Evolutionary conservation across 225 moss, liverwort and hornwort species (phyloP).

Genomic region (Pseudisothecium myosuroides): DNA sequence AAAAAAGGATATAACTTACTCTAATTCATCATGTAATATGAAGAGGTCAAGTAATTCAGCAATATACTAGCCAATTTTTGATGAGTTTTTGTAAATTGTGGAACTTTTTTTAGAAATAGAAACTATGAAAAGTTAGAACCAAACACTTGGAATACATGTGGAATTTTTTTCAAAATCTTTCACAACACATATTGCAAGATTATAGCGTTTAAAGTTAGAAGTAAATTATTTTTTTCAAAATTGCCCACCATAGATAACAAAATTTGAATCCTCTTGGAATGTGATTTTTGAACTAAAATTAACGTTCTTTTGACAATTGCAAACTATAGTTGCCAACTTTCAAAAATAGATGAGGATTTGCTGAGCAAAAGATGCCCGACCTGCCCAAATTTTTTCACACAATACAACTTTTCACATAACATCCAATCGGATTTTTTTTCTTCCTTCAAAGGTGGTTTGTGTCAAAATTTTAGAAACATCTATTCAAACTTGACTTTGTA

Average conservation of each 20-base stretch:
- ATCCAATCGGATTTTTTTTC: not conserved
- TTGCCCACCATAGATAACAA: fast-evolving
- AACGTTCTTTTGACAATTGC: too few species aligned
- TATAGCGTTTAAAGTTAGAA: not conserved
- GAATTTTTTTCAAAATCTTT: not conserved
- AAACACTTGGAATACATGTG: not conserved
- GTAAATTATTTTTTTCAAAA: not conserved
- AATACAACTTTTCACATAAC: fast-evolving
- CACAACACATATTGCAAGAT: not conserved
- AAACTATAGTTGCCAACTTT: not conserved
- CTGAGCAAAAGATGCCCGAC: fast-evolving
- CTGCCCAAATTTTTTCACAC: fast-evolving
- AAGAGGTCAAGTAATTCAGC: not conserved
- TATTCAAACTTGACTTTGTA: not conserved
- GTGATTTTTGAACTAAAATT: not conserved
- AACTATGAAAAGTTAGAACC: fast-evolving
- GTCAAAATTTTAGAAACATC: not conserved
- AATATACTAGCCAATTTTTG: too few species aligned
- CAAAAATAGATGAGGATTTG: not conserved
- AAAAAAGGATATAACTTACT: fast-evolving
- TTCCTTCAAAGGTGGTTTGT: not conserved
- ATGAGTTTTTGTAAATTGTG: fast-evolving
- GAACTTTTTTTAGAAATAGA: not conserved
- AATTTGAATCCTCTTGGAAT: not conserved
- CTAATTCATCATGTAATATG: not conserved